Evolutionary conservation across 2,329 filamentous ascomycete species (phyloP), one percentile per base, ranked within the genome.

Genomic region (Ceratocystis lukuohia): DNA sequence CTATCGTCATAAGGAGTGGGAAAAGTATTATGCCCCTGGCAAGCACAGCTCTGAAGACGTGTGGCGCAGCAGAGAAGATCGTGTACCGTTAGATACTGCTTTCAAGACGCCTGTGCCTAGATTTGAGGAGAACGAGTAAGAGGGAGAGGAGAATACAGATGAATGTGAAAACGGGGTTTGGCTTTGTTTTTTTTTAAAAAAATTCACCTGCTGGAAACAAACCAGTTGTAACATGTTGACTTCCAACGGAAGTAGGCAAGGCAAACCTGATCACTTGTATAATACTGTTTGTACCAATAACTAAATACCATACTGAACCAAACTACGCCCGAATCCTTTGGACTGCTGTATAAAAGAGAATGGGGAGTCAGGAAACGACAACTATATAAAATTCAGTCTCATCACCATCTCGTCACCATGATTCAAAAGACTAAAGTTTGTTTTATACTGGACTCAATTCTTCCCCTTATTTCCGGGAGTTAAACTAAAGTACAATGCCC

Each of bases 41-140:
- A 74, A 73, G 70, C 83, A 83, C 20, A 96, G 85, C 74, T 96
- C 90, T 76, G 90, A 96, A 77, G 89, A 96, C 79, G 80, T 99
- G 2, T 99, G 94, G 94, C 83, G 87, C 74, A 80, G 86, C 66
- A 84, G 94, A 71, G 80, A 80, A 45, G 80, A 83, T 69, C 84
- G 81, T 69, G 77, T 93, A 5, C 70, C 73, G n/a, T 74, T 75
- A 0, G 80, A 76, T 1, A 74, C 76, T 1, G 79, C 76, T 0
- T 85, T 85, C 68, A 72, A 70, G 3, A 73, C 75, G 46, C 70
- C 71, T 1, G 75, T 80, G 53, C 70, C 71, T 0, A 69, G 78
- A 1, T 72, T 70, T 20, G 80, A 82, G 17, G 64, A 66, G n/a
- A n/a, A 65, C n/a, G 20, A 65, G 25, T 46, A 46, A 53, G 30